Evolutionary conservation across 2,329 filamentous ascomycete genomes (phyloP).

Genomic region (Penicillium sp.): DNA sequence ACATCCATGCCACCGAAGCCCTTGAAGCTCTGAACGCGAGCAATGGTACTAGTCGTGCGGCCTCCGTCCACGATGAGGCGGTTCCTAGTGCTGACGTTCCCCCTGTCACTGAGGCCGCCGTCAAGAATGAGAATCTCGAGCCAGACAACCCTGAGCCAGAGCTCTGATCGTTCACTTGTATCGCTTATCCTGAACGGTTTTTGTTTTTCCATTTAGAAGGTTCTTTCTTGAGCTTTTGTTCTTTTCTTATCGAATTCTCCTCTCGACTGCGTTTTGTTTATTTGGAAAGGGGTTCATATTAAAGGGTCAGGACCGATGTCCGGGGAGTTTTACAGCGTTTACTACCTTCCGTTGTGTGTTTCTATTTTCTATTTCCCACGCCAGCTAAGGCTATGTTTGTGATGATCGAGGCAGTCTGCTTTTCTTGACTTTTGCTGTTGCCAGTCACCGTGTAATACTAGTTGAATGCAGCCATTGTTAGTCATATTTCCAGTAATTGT

Average conservation of each 20-base stretch:
- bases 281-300: slow-evolving; percentile 14
- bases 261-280: slow-evolving; percentile 8
- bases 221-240: slow-evolving; percentile 2
- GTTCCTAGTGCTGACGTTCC: slow-evolving; percentile 20
- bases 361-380: slow-evolving; percentile 12
- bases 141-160: slow-evolving; percentile 5
- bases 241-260: slow-evolving; percentile 9
- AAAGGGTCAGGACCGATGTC: slow-evolving; percentile 19
- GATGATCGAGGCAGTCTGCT: slow-evolving; percentile 15
- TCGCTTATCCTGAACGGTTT: neutral
- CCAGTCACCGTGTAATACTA: slow-evolving; percentile 28
- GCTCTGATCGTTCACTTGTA: slow-evolving; percentile 6
- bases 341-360: slow-evolving; percentile 11
- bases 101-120: neutral
- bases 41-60: slow-evolving; percentile 33
- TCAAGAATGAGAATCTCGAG: neutral
- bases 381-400: slow-evolving; percentile 21
- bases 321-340: slow-evolving; percentile 19
- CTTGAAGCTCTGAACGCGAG: slow-evolving; percentile 42
- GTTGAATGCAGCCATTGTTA: slow-evolving; percentile 21
- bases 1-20: slow-evolving; percentile 47
- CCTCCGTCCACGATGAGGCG: slow-evolving; percentile 26
- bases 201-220: slow-evolving; percentile 8
- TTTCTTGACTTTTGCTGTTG: slow-evolving; percentile 15
- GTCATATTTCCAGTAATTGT: neutral